Percentiles rank a stretch among this genome's conserved stretches.
phyloP scores from a whole-genome alignment of 2,329 filamentous ascomycete species.

The Pestalotiopsis sp. region DNA sequence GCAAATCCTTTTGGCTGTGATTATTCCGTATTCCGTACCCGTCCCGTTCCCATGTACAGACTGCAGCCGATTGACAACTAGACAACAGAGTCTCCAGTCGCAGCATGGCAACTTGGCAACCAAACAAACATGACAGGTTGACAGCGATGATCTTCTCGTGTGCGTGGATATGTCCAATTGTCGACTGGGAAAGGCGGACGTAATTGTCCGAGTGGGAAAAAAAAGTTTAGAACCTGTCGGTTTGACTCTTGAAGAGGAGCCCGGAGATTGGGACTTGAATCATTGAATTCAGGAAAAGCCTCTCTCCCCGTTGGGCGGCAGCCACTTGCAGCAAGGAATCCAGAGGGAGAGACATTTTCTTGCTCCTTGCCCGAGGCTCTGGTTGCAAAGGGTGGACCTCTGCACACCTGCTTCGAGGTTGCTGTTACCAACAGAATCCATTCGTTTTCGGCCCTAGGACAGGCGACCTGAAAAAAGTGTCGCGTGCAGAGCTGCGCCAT shows the following conservation, averaged over 20 bases:
- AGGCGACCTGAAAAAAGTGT: background rate
- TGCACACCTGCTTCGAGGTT: background rate
- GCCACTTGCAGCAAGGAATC: background rate
- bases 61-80: too few relatives aligned
- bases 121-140: background rate
- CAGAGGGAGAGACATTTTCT: background rate
- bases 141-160: background rate
- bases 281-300: background rate
- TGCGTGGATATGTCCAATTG: background rate
- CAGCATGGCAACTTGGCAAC: background rate
- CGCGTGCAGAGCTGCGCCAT: slow-evolving; percentile 1
- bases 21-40: background rate
- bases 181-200: background rate
- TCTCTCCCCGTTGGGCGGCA: background rate
- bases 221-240: background rate
- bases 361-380: slow-evolving; percentile 2
- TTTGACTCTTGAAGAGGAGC: background rate
- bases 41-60: background rate
- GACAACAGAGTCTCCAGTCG: too few relatives aligned
- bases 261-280: background rate
- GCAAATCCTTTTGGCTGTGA: background rate
- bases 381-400: background rate
- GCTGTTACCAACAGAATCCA: slow-evolving; percentile 5
- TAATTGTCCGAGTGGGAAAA: background rate
- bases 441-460: slow-evolving; percentile 4